Evolutionary conservation across 768 basidiomycete species (phyloP).

Genomic region (Macrolepiota fuliginosa): DNA sequence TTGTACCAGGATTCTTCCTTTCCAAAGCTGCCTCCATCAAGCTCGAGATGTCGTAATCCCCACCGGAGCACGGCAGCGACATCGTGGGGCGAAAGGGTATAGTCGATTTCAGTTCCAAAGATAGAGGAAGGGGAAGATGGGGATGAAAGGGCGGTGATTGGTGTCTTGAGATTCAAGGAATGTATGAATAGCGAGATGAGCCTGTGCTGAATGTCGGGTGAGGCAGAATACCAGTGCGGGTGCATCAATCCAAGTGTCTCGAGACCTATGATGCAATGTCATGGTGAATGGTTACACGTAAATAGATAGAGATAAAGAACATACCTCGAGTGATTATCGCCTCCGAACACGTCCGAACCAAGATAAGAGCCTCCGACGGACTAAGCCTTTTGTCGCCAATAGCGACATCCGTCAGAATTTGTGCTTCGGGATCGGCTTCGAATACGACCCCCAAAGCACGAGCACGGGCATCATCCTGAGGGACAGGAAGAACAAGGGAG

Average conservation of each 20-base stretch:
- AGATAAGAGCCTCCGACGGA: slow-evolving; percentile 58
- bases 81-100: slow-evolving; percentile 69
- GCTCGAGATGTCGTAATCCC: slow-evolving; percentile 71
- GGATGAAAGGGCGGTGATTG: slow-evolving; percentile 49
- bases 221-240: slow-evolving; percentile 80
- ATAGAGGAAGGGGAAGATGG: slow-evolving; percentile 39
- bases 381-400: slow-evolving; percentile 58
- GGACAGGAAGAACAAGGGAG: slow-evolving; percentile 57
- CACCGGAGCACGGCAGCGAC: slow-evolving; percentile 79
- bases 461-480: slow-evolving; percentile 44
- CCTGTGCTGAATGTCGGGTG: slow-evolving; percentile 60
- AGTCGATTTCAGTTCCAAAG: slow-evolving; percentile 66
- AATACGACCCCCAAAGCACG: slow-evolving; percentile 56
- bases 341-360: slow-evolving; percentile 69
- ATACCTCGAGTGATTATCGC: slow-evolving; percentile 63
- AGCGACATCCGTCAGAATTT: slow-evolving; percentile 46
- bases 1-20: slow-evolving; percentile 67
- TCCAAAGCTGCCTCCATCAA: slow-evolving; percentile 61
- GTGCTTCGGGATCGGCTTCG: slow-evolving; percentile 54
- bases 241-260: slow-evolving; percentile 84
- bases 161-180: slow-evolving; percentile 50
- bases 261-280: slow-evolving; percentile 46
- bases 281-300: slow-evolving; percentile 8
- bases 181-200: slow-evolving; percentile 73
- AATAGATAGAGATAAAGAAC: slow-evolving; percentile 21